Conservation (phyloP, 345 rosid genomes). For the Dovyalis caffra region DNA sequence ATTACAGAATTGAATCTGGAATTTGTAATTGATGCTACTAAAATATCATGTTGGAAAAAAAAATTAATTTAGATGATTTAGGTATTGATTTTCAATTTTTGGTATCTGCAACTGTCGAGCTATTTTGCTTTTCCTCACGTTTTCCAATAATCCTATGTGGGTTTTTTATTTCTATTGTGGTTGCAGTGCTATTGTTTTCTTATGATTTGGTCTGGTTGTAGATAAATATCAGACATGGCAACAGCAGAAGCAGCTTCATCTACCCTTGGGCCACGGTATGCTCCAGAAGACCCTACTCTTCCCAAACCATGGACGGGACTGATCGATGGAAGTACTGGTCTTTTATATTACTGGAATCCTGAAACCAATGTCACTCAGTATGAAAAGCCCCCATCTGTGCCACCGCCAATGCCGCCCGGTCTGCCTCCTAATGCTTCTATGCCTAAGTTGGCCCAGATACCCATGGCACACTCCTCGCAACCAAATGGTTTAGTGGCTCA, state of each 20-base stretch:
- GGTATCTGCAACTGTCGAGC: no score
- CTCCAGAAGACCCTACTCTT: slow-evolving; percentile 91
- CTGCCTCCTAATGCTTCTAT: slow-evolving; percentile 50
- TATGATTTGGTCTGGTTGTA: slow-evolving; percentile 13
- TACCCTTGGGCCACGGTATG: slow-evolving; percentile 76
- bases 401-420: slow-evolving; percentile 59
- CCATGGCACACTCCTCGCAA: slow-evolving; percentile 44
- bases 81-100: no score
- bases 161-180: no score
- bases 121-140: no score
- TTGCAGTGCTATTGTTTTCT: no score
- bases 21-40: no score
- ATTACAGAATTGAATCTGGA: no score
- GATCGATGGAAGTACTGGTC: slow-evolving; percentile 82
- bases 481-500: slow-evolving; percentile 42
- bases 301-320: slow-evolving; percentile 97
- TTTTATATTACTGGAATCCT: slow-evolving; percentile 92
- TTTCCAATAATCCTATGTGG: no score
- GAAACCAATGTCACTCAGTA: slow-evolving; percentile 90
- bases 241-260: slow-evolving; percentile 51
- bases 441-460: slow-evolving; percentile 64
- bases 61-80: no score
- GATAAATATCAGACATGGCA: slow-evolving; percentile 51
- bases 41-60: no score
- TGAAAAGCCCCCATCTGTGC: slow-evolving; percentile 67